Evolutionary conservation across 805 yeast species (phyloP), one percentile per base, ranked within the genome.

Genomic region (Torulaspora maleeae): DNA sequence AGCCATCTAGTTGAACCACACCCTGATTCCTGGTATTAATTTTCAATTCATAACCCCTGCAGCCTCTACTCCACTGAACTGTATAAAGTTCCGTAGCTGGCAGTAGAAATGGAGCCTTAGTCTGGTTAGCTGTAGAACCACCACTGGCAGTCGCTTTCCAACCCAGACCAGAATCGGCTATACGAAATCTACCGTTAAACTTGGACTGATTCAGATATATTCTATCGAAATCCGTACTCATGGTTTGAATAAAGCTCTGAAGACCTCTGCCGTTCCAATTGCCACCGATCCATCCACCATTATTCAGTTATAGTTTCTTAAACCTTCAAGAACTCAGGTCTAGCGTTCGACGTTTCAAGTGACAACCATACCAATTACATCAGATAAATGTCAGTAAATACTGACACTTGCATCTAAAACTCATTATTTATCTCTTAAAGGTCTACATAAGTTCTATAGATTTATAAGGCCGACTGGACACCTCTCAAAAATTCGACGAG

Each of bases 111-210:
- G 97, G 96, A 38, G 78, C 79, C 10, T 78, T 73, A 46, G 73
- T 73, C 22, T 70, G 70, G 32, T 75, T 69, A 19, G 75, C 67
- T 33, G 76, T 69, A 2, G 80, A 70, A 25, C 68, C 69, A 41
- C 68, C 68, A 46, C 61, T 58, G 12, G 63, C 56, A 4, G 72
- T 57, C 0, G 82, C 82, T 62, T 91, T 91, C 99, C 99, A 93
- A 38, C 99, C 99, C 24, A 93, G 75, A 40, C 99, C 99, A n/a
- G 95, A 82, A 51, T 86, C 93, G 11, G 97, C 96, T 51, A 93
- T 79, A 69, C 99, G 87, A 76, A 91, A 83, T 56, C 95, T 82
- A 19, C 99, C 99, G 38, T 79, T 77, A 32, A 76, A 73, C 55
- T 80, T 80, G 44, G 95, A 86, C 66, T 86, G 95, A 67, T 93